These are phyloP conservation scores for Capsella rubella DNA, from an alignment of 441 rosid genomes.

Conservation along the genomic window DNA sequence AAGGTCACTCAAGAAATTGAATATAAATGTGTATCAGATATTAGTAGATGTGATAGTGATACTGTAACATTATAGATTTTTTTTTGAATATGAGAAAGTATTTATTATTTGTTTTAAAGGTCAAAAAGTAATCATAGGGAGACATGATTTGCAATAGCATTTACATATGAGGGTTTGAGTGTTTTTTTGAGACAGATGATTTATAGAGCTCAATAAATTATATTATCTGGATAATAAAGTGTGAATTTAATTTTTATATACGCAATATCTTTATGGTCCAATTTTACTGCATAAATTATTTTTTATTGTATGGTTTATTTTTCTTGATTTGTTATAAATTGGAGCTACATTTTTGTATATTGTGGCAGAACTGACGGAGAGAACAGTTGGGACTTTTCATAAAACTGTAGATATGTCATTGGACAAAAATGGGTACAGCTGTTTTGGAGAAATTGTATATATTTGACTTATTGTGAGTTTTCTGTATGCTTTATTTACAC, in stretches of 20 bases:
- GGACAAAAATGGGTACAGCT: constrained; percentile 45
- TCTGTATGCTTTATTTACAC: no score
- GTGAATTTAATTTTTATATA: not conserved
- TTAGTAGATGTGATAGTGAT: constrained; percentile 36
- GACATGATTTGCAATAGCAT: constrained; percentile 30
- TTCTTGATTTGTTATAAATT: constrained; percentile 17
- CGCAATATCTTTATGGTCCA: constrained; percentile 8
- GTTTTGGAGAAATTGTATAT: constrained; percentile 1
- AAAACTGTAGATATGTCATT: constrained; percentile 31
- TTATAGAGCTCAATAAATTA: constrained; percentile 23
- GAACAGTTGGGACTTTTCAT: constrained; percentile 38
- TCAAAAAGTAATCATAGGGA: constrained; percentile 31
- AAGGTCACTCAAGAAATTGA: constrained; percentile 27
- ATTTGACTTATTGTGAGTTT: not conserved
- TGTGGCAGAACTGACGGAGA: constrained; percentile 29
- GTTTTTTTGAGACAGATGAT: constrained; percentile 20
- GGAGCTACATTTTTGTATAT: constrained; percentile 6
- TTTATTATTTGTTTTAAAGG: constrained; percentile 17
- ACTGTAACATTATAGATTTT: constrained; percentile 25
- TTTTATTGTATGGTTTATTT: not conserved
- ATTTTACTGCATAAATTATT: not conserved
- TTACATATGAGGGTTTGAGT: constrained; percentile 30
- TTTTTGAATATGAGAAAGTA: not conserved
- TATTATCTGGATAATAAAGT: constrained; percentile 17
- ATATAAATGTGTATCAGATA: constrained; percentile 36